A percentile compares a stretch with the other conserved stretches of the same genome.
phyloP scores from a whole-genome alignment of 108 stramenopile species.

The Parmales sp. region DNA sequence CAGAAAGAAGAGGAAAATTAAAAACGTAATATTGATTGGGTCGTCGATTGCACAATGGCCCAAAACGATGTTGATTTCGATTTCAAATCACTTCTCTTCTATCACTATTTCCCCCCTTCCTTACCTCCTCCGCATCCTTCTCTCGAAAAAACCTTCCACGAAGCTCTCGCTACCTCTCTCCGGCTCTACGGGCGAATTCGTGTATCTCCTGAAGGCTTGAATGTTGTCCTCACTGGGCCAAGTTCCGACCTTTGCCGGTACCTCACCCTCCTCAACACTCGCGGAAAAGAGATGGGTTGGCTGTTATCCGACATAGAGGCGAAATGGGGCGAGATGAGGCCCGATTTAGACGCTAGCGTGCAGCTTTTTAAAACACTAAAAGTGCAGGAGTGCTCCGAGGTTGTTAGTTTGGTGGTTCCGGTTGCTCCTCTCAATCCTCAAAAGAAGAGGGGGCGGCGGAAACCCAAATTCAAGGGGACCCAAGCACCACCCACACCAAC shows the following conservation, averaged over 20 bases:
- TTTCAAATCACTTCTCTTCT: too few relatives aligned
- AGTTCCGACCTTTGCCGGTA: conserved; percentile 16
- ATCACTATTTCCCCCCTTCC: too few relatives aligned
- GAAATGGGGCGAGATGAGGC: conserved; percentile 58
- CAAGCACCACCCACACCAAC: background rate
- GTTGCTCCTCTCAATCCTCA: background rate
- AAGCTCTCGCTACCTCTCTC: conserved; percentile 25
- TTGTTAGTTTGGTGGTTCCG: conserved; percentile 55
- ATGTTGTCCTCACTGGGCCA: conserved; percentile 53
- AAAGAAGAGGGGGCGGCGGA: background rate
- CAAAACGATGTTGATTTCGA: too few relatives aligned
- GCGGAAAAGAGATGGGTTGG: conserved; percentile 4
- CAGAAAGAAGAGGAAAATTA: too few relatives aligned
- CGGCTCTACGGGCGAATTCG: conserved; percentile 55
- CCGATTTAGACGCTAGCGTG: conserved; percentile 38
- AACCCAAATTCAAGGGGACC: background rate
- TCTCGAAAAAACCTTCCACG: too few relatives aligned
- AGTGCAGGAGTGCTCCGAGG: conserved; percentile 53
- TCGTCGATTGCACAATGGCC: too few relatives aligned
- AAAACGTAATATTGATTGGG: too few relatives aligned
- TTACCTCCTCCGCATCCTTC: too few relatives aligned
- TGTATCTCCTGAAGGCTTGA: conserved; percentile 59
- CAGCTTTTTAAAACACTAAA: conserved; percentile 52
- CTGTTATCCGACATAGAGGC: conserved; percentile 40
- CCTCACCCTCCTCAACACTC: background rate